These are phyloP conservation scores for Pleurotus djamor DNA, from an alignment of 768 basidiomycete genomes.

Conservation along the genomic window DNA sequence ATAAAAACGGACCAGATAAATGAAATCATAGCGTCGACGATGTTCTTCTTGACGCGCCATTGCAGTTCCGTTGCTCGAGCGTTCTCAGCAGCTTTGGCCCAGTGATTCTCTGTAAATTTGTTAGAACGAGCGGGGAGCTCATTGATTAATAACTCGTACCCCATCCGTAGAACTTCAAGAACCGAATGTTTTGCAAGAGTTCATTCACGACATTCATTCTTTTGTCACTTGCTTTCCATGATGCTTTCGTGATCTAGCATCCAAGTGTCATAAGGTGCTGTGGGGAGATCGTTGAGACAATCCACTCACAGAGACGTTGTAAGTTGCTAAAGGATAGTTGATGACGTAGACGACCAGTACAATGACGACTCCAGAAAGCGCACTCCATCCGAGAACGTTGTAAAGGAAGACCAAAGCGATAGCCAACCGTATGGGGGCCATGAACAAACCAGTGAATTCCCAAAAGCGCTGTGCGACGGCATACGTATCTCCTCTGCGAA, in stretches of 20 bases:
- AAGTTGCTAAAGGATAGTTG: conserved; percentile 68
- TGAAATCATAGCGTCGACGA: conserved; percentile 56
- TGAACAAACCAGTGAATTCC: conserved; percentile 66
- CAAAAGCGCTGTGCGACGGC: conserved; percentile 71
- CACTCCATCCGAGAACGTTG: conserved; percentile 74
- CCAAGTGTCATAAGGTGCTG: neutral
- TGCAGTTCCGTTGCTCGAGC: conserved; percentile 61
- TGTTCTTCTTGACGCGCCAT: conserved; percentile 66
- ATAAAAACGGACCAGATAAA: conserved; percentile 58
- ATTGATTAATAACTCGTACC: conserved; percentile 33
- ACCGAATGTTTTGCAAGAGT: conserved; percentile 70
- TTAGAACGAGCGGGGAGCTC: too few relatives aligned
- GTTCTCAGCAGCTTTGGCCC: conserved; percentile 51
- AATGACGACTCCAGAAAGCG: conserved; percentile 67
- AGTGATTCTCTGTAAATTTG: conserved; percentile 45
- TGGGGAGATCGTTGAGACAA: neutral
- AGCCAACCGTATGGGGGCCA: conserved; percentile 58
- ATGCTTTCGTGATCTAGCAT: conserved; percentile 49
- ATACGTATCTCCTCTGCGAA: conserved; percentile 62
- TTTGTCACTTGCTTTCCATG: conserved; percentile 63
- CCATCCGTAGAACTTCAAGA: conserved; percentile 78
- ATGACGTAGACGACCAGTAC: conserved; percentile 58
- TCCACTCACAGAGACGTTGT: conserved; percentile 54
- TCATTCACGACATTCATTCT: conserved; percentile 76
- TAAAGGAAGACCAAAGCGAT: conserved; percentile 75